Evolutionary conservation across 495 filamentous ascomycete genomes (phyloP), one percentile per base, ranked within the genome.

Genomic region (Xylaria venustula): DNA sequence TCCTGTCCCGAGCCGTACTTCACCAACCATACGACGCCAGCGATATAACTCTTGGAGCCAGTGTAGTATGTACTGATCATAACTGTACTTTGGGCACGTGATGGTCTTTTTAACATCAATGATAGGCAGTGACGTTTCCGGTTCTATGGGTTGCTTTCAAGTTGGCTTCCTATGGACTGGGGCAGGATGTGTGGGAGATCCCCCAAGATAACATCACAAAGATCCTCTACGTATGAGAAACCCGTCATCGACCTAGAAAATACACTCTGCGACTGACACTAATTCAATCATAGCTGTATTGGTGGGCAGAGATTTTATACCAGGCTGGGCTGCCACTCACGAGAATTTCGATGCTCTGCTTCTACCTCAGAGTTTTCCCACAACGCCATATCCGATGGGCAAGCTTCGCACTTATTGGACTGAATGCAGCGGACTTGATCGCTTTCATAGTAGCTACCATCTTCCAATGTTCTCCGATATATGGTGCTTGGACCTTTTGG

Each of bases 351-450:
- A 77, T 83, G 34, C 75, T 83, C 8, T 73, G 72, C 62, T 81
- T 83, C 66, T 83, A 83, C 67, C 71, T 82, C 23, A 79, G 78
- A 34, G 75, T 83, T 46, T 83, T 83, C 54, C 75, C 77, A 37
- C 71, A 77, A 26, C 46, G 58, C 2, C 67, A 64, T 1, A 77
- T 83, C 44, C 77, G 75, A 30, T 64, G 71, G 30, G 62, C 66
- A 25, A 67, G 71, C 3, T 75, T 67, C 46, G 51, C 59, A 7
- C 58, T 73, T 50, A 77, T 81, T 59, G 64, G 46, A n/a, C 61
- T 75, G 45, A 75, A 73, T 42, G 22, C 54, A 28, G 20, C 66
- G 7, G 69, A 72, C n/a, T 66, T 71, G 22, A 19, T 71, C 36
- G 60, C 70, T n/a, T 71, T 71, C 46, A 61, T 72, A 46, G 54